A percentile compares a stretch with the other conserved stretches of the same genome.
Evolutionary conservation across 768 basidiomycete genomes (phyloP).

Genomic region (Naganishia antarctica): DNA sequence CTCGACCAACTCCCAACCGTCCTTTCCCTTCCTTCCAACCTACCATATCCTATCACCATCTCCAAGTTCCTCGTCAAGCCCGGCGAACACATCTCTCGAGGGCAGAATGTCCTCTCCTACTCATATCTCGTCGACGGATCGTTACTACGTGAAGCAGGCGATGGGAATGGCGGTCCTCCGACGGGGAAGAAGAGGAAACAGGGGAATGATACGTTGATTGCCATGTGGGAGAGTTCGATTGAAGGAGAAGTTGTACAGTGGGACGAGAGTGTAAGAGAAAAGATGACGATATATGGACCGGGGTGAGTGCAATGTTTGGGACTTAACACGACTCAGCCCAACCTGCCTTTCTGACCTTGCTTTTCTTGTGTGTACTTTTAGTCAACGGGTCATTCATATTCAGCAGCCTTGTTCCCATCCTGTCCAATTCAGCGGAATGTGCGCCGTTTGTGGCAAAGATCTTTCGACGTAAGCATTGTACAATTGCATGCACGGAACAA

Average conservation of each 20-base stretch:
- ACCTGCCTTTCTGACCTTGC: neutral
- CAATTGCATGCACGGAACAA: neutral
- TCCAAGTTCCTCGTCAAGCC: slow-evolving; percentile 60
- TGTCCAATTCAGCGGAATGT: slow-evolving; percentile 84
- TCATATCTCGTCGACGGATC: slow-evolving; percentile 64
- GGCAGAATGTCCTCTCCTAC: slow-evolving; percentile 67
- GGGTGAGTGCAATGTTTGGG: slow-evolving; percentile 24
- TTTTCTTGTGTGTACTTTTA: slow-evolving; percentile 10
- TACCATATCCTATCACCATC: slow-evolving; percentile 83
- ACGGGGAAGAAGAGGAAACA: slow-evolving; percentile 26
- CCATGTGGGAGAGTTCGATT: slow-evolving; percentile 83
- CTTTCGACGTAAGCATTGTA: slow-evolving; percentile 55
- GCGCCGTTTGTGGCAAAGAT: slow-evolving; percentile 90
- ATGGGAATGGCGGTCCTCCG: neutral
- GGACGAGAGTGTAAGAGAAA: slow-evolving; percentile 46
- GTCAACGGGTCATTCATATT: slow-evolving; percentile 55
- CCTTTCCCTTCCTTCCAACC: slow-evolving; percentile 58
- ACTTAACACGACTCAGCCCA: too few relatives aligned
- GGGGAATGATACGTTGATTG: slow-evolving; percentile 61
- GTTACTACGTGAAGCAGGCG: slow-evolving; percentile 42
- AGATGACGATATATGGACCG: slow-evolving; percentile 26
- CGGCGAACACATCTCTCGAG: slow-evolving; percentile 58
- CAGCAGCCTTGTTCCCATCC: slow-evolving; percentile 94
- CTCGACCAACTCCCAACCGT: slow-evolving; percentile 22
- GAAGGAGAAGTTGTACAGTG: slow-evolving; percentile 72